Percentiles rank a stretch among this genome's conserved stretches.
These are phyloP conservation scores for Entophlyctis luteolus DNA, from an alignment of 192 early-diverging fungal species.

Conservation along the genomic window DNA sequence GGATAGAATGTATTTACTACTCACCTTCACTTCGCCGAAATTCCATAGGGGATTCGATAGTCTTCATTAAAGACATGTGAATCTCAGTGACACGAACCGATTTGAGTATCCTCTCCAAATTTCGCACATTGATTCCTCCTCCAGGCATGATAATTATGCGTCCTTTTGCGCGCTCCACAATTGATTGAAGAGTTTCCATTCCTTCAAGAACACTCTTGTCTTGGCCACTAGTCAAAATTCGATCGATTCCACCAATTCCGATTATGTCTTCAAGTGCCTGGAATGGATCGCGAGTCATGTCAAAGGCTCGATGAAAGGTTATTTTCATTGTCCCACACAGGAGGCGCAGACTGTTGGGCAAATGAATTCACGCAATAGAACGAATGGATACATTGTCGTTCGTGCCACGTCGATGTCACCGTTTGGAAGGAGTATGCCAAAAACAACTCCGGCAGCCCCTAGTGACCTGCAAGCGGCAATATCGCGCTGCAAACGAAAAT, in stretches of 20 bases:
- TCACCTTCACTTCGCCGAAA: too few relatives aligned
- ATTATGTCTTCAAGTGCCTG: constrained; percentile 57
- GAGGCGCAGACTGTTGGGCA: constrained; percentile 37
- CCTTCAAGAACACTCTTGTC: constrained; percentile 57
- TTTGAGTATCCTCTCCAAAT: constrained; percentile 45
- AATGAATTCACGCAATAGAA: neutral
- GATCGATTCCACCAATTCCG: constrained; percentile 53
- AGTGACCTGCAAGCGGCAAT: constrained; percentile 39
- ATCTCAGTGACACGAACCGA: constrained; percentile 46
- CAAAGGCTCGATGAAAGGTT: constrained; percentile 70
- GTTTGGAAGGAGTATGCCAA: constrained; percentile 54
- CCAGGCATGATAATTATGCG: constrained; percentile 60
- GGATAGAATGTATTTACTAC: too few relatives aligned
- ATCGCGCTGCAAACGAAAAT: neutral
- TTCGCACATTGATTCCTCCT: constrained; percentile 48
- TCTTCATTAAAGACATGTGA: constrained; percentile 51
- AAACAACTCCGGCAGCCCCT: constrained; percentile 57
- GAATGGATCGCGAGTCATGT: constrained; percentile 56
- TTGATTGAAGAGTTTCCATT: constrained; percentile 40
- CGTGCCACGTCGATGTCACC: constrained; percentile 54
- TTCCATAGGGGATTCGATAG: constrained; percentile 40
- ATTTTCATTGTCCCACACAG: constrained; percentile 55
- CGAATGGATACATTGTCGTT: constrained; percentile 16
- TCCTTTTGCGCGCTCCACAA: constrained; percentile 37
- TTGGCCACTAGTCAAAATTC: constrained; percentile 63